Evolutionary conservation across 2,329 filamentous ascomycete species (phyloP), one percentile per base, ranked within the genome.

Genomic region (Sporothrix protearum): DNA sequence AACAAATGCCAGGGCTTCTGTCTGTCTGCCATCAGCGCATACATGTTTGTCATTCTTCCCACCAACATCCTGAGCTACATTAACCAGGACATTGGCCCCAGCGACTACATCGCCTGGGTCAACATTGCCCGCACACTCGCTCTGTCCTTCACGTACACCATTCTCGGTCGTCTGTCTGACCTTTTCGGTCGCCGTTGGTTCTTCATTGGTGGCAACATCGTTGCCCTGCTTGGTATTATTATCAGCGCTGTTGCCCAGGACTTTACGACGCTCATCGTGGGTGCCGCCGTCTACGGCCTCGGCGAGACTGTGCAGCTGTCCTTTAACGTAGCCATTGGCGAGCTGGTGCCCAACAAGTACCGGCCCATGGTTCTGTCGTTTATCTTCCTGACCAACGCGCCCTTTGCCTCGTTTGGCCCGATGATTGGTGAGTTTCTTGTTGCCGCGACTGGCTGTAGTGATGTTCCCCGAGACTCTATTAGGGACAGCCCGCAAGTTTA

Each of bases 291-390:
- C 5, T 79, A 80, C 57, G 80, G 80, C 3, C 68, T 81, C n/a
- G 80, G 78, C 9, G 80, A 79, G 74, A 80, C 80, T 0, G 78
- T 78, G 7, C 80, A 81, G 75, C 75, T 81, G 68, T 79, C 77
- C 42, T 81, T 80, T 73, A 80, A 80, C 51, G 78, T 81, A 12
- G 79, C 79, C 7, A 76, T 83, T 14, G 79, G 80, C 28, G 82
- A 83, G 75, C 75, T 83, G 30, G 79, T 83, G 19, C 81, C 81
- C 22, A 82, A 82, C 76, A 83, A 82, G 76, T 81, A 82, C 71
- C 79, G 81, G 3, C 77, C 78, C 10, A 75, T 79, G 68, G 78
- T 78, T 0, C 64, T 79, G 3, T 78, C 78, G 1, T 78, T 80
- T 25, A 76, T 81, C 33, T 81, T 81, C 64, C 66, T 77, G 80